A percentile compares a stretch with the other conserved stretches of the same genome.
phyloP scores from a whole-genome alignment of 768 basidiomycete species.

The Lyophyllum atratum region DNA sequence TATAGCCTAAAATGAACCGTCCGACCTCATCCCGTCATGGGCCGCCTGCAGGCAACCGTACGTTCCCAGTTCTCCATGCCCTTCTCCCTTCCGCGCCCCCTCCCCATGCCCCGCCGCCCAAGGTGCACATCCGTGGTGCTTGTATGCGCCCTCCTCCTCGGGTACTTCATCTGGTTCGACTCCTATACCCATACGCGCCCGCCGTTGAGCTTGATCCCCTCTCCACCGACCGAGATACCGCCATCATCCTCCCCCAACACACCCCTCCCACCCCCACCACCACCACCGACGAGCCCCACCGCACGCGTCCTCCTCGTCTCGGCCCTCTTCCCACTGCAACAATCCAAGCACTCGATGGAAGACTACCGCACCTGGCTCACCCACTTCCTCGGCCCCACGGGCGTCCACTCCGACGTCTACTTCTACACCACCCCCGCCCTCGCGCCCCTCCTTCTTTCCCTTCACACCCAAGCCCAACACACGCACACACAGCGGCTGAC shows the following conservation, averaged over 20 bases:
- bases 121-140: not conserved
- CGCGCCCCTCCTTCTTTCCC: conserved; percentile 28
- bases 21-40: too few species aligned
- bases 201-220: too few species aligned
- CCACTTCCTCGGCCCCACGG: conserved; percentile 44
- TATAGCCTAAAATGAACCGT: too few species aligned
- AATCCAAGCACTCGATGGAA: conserved; percentile 47
- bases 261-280: too few species aligned
- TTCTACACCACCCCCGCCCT: conserved; percentile 50
- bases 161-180: not conserved
- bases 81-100: too few species aligned
- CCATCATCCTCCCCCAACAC: too few species aligned
- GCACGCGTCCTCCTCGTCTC: conserved; percentile 54
- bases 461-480: not conserved
- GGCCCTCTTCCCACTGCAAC: conserved; percentile 52
- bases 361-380: conserved; percentile 49
- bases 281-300: not conserved
- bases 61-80: too few species aligned
- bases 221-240: too few species aligned
- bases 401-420: conserved; percentile 44
- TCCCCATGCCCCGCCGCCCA: not conserved
- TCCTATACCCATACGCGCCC: not conserved
- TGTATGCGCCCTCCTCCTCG: not conserved
- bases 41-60: too few species aligned
- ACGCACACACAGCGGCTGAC: not conserved